phyloP scores from a whole-genome alignment of 208 protist genomes.

The Wallacemonas sp. region DNA sequence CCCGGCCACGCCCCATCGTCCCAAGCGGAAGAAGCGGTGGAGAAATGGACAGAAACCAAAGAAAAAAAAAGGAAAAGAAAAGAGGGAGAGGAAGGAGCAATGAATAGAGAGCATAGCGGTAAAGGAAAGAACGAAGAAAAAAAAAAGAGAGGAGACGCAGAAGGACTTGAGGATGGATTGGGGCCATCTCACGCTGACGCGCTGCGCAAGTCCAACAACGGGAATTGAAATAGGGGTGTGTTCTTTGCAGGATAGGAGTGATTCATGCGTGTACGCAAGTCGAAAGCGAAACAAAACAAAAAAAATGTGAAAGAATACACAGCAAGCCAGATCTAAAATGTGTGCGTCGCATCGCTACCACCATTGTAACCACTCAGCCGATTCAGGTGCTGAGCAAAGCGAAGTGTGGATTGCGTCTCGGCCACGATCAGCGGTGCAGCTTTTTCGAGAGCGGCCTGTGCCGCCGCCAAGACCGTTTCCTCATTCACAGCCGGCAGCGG shows the following conservation, averaged over 20 bases:
- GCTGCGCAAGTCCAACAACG: too few species aligned
- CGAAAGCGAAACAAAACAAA: neutral
- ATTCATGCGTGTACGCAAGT: too few species aligned
- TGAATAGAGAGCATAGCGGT: neutral
- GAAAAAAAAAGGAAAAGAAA: neutral
- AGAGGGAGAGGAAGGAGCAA: neutral
- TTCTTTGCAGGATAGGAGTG: too few species aligned
- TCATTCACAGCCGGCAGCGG: neutral
- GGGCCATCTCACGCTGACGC: too few species aligned
- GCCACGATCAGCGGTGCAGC: neutral
- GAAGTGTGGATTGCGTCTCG: neutral
- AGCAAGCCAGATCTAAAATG: too few species aligned
- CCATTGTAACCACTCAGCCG: too few species aligned
- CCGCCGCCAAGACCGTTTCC: neutral
- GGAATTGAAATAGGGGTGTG: too few species aligned
- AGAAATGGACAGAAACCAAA: neutral
- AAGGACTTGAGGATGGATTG: too few species aligned
- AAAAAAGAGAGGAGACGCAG: neutral
- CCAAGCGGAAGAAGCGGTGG: neutral
- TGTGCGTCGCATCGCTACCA: too few species aligned
- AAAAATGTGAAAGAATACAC: too few species aligned
- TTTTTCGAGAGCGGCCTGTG: conserved; percentile 1
- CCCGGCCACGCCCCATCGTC: neutral
- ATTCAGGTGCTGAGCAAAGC: conserved; percentile 7
- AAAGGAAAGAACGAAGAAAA: neutral